Percentiles rank a stretch among this genome's conserved stretches.
These are phyloP conservation scores for Cercospora beticola DNA, from an alignment of 2,329 filamentous ascomycete species.

Conservation along the genomic window DNA sequence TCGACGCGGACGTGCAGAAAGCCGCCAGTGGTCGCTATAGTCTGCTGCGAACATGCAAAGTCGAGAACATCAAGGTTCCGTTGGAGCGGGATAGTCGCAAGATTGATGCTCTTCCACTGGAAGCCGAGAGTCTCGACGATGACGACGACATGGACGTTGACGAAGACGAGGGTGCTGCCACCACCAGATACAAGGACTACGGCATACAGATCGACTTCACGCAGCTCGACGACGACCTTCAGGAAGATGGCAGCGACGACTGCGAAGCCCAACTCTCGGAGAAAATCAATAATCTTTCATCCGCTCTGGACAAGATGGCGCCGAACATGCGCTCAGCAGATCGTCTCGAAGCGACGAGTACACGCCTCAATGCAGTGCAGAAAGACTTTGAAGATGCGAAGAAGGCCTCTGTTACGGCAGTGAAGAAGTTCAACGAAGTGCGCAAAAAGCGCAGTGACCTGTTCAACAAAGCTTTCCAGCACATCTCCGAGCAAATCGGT, in stretches of 20 bases:
- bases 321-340: slow-evolving; percentile 97
- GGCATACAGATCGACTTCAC: slow-evolving; percentile 89
- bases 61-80: slow-evolving; percentile 88
- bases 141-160: slow-evolving; percentile 93
- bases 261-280: slow-evolving; percentile 76
- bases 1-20: slow-evolving; percentile 85
- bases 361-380: slow-evolving; percentile 78
- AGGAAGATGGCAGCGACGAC: slow-evolving; percentile 69
- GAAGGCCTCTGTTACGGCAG: slow-evolving; percentile 68
- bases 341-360: slow-evolving; percentile 80
- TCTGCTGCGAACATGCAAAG: slow-evolving; percentile 81
- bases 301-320: slow-evolving; percentile 88
- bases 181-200: slow-evolving; percentile 71
- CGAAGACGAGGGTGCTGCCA: slow-evolving; percentile 57
- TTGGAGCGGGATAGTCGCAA: slow-evolving; percentile 67
- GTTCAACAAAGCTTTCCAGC: slow-evolving; percentile 91
- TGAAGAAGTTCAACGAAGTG: slow-evolving; percentile 78
- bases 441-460: slow-evolving; percentile 82
- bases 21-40: slow-evolving; percentile 81
- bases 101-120: slow-evolving; percentile 81
- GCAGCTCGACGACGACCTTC: slow-evolving; percentile 76
- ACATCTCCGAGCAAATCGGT: slow-evolving; percentile 92
- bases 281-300: slow-evolving; percentile 69
- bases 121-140: slow-evolving; percentile 70
- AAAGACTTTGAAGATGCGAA: slow-evolving; percentile 87